Conservation (phyloP, 305 asterid genomes). For the Plantago lanceolata region DNA sequence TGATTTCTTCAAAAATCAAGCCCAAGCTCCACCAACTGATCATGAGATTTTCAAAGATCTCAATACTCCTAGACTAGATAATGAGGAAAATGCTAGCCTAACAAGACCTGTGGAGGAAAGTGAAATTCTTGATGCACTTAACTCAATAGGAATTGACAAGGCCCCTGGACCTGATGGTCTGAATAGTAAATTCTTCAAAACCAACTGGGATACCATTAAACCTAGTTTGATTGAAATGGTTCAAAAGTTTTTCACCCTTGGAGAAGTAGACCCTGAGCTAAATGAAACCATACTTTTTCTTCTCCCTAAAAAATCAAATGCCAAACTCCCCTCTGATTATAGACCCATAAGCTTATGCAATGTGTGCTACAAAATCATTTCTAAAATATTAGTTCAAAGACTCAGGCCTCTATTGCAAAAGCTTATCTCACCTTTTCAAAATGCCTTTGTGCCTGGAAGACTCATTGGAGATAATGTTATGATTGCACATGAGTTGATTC, state of each 20-base stretch:
- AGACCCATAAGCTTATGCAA: neutral
- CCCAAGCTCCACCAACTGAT: too few relatives aligned
- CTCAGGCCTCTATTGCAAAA: too few relatives aligned
- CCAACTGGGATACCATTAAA: neutral
- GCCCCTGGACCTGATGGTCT: neutral
- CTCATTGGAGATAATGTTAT: neutral
- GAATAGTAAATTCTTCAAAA: neutral
- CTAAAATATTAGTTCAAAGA: too few relatives aligned
- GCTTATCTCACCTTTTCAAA: too few relatives aligned
- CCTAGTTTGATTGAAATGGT: neutral
- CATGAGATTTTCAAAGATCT: too few relatives aligned
- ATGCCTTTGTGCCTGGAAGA: neutral
- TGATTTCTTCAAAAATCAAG: too few relatives aligned
- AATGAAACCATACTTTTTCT: neutral
- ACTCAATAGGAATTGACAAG: neutral
- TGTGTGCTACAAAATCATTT: neutral
- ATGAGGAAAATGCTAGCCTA: too few relatives aligned
- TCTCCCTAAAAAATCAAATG: neutral
- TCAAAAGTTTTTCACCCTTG: neutral
- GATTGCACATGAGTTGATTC: neutral
- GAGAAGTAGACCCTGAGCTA: neutral
- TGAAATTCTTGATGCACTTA: neutral
- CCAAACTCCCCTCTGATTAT: neutral
- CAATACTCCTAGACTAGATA: too few relatives aligned
- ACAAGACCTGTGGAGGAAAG: too few relatives aligned